Percentiles rank a stretch among this genome's conserved stretches.
Evolutionary conservation across 2,329 filamentous ascomycete genomes (phyloP).

Genomic region (Sclerotinia nivalis): DNA sequence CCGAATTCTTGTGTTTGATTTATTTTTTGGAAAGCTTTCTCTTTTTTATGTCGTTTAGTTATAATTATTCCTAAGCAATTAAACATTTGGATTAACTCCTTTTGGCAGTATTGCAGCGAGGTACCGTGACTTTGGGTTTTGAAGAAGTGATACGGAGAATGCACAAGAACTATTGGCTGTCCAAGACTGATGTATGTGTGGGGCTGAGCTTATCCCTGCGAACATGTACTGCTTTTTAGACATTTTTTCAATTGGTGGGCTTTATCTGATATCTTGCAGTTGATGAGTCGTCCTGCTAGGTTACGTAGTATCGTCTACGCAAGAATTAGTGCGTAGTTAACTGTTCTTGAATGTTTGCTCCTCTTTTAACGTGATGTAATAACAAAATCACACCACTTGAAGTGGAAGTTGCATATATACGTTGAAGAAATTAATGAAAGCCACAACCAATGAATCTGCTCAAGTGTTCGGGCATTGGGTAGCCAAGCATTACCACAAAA

Average conservation of each 20-base stretch:
- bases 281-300: conserved; percentile 4
- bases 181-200: conserved; percentile 4
- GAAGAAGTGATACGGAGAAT: conserved; percentile 7
- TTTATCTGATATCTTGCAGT: conserved; percentile 9
- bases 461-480: conserved; percentile 13
- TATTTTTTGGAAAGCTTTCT: background rate
- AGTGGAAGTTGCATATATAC: conserved; percentile 9
- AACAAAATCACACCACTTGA: conserved; percentile 3
- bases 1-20: conserved; percentile 11
- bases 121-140: conserved; percentile 14
- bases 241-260: conserved; percentile 12
- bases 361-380: conserved; percentile 3
- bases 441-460: background rate
- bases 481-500: background rate
- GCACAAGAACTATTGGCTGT: background rate
- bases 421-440: conserved; percentile 19
- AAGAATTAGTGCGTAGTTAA: conserved; percentile 1
- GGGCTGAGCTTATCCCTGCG: background rate
- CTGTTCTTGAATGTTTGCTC: conserved; percentile 2
- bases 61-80: conserved; percentile 15
- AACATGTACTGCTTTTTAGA: background rate
- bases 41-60: background rate
- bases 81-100: conserved; percentile 2
- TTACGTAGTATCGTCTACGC: conserved; percentile 1
- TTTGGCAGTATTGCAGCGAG: conserved; percentile 13